Evolutionary conservation across 2,329 filamentous ascomycete genomes (phyloP).

Genomic region (Curvularia sp.): DNA sequence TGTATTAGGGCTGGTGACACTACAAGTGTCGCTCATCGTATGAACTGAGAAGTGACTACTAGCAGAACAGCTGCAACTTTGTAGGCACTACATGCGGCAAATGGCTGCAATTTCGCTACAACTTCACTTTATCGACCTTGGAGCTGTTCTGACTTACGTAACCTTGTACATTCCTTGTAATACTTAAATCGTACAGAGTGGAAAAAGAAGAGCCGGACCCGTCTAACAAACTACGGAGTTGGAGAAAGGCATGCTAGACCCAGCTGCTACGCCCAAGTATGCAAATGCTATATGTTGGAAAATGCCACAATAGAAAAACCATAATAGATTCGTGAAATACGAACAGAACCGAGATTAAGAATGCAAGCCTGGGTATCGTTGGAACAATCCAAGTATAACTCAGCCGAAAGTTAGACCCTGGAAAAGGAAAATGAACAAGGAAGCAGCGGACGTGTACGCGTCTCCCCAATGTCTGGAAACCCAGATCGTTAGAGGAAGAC

Average conservation of each 20-base stretch:
- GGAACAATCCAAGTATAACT: constrained; percentile 15
- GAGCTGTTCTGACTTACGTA: background rate
- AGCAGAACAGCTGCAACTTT: background rate
- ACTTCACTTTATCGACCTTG: background rate
- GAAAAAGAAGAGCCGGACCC: background rate
- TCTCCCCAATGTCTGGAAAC: background rate
- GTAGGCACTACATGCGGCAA: background rate
- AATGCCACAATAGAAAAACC: background rate
- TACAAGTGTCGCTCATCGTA: background rate
- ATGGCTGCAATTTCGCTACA: background rate
- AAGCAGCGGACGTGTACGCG: background rate
- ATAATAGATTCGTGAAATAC: constrained; percentile 2
- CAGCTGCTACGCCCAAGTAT: constrained; percentile 24
- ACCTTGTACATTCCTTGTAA: background rate
- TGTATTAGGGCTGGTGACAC: background rate
- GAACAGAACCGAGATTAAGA: constrained; percentile 2
- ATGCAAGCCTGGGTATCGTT: constrained; percentile 21
- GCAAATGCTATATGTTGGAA: constrained; percentile 25
- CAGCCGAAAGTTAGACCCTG: background rate
- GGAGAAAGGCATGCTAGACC: background rate
- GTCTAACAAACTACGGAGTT: background rate
- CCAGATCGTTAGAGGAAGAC: constrained; percentile 47
- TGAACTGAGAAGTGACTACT: background rate
- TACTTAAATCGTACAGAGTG: background rate
- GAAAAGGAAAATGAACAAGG: background rate